These are phyloP conservation scores for Eucalyptus caleyi DNA, from an alignment of 345 rosid genomes.

Conservation along the genomic window DNA sequence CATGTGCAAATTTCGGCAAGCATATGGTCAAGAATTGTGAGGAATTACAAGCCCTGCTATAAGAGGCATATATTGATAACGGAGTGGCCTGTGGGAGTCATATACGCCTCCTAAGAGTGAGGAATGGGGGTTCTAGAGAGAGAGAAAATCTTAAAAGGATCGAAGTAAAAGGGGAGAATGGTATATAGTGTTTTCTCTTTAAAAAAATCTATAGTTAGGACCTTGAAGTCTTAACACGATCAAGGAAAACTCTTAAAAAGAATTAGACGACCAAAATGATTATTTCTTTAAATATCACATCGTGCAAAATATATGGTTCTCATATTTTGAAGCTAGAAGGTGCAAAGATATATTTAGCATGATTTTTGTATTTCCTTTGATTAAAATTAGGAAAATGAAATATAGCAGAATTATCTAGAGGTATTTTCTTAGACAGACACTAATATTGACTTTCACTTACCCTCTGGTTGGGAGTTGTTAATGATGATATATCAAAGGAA, in stretches of 20 bases:
- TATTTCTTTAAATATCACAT: not conserved
- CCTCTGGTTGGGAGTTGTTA: too few relatives aligned
- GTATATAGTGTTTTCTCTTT: not conserved
- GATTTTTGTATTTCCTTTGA: not conserved
- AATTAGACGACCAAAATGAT: not conserved
- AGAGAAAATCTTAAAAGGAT: not conserved
- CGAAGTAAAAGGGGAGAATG: not conserved
- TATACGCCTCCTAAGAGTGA: conserved; percentile 2
- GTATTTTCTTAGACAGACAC: not conserved
- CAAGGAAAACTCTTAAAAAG: not conserved
- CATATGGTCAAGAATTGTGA: not conserved
- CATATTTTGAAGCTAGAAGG: not conserved
- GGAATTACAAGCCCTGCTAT: not conserved
- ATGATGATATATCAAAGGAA: not conserved
- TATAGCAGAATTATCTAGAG: not conserved
- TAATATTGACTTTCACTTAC: too few relatives aligned
- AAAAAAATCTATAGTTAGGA: not conserved
- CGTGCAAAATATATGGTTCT: not conserved
- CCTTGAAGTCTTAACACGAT: not conserved
- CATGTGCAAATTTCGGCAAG: not conserved
- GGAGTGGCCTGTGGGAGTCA: not conserved
- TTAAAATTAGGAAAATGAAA: not conserved
- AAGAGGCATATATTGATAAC: not conserved
- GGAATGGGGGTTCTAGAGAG: not conserved
- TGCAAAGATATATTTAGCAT: not conserved